Evolutionary conservation across 257 asterid species (phyloP).

Genomic region (Cruciata laevipes): DNA sequence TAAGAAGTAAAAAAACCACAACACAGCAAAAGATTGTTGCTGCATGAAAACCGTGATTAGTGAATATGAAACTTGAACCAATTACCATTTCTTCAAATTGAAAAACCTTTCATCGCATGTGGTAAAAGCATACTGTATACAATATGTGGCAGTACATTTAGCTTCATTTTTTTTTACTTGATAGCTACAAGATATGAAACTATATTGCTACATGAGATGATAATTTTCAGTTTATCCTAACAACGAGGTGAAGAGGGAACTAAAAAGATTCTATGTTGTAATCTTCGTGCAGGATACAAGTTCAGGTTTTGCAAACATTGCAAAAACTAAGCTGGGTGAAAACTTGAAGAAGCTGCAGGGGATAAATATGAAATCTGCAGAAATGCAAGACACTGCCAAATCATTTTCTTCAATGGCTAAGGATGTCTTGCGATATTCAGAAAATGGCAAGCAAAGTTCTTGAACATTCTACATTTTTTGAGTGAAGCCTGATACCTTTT

Average conservation of each 20-base stretch:
- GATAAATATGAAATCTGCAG: slow-evolving; percentile 62
- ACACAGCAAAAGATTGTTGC: too few relatives aligned
- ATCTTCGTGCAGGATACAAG: slow-evolving; percentile 52
- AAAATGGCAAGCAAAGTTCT: slow-evolving; percentile 39
- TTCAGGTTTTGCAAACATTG: slow-evolving; percentile 49
- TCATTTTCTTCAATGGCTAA: slow-evolving; percentile 88
- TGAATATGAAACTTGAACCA: neutral
- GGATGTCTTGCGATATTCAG: slow-evolving; percentile 59
- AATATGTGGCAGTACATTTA: neutral
- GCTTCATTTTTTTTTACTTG: neutral
- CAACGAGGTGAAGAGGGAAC: neutral
- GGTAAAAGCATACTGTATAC: neutral
- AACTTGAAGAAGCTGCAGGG: slow-evolving; percentile 85
- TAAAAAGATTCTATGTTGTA: neutral
- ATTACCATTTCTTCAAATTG: neutral
- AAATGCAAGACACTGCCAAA: slow-evolving; percentile 83
- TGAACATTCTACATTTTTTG: slow-evolving; percentile 11
- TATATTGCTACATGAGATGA: neutral
- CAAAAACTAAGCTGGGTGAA: slow-evolving; percentile 64
- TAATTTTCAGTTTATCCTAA: neutral
- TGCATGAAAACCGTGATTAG: neutral
- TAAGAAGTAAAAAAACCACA: too few relatives aligned
- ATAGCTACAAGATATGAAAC: too few relatives aligned
- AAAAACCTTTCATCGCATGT: neutral
- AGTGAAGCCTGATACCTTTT: neutral